Evolutionary conservation across 805 yeast species (phyloP), one percentile per base, ranked within the genome.

Genomic region (Diddensiella transvaalensis): DNA sequence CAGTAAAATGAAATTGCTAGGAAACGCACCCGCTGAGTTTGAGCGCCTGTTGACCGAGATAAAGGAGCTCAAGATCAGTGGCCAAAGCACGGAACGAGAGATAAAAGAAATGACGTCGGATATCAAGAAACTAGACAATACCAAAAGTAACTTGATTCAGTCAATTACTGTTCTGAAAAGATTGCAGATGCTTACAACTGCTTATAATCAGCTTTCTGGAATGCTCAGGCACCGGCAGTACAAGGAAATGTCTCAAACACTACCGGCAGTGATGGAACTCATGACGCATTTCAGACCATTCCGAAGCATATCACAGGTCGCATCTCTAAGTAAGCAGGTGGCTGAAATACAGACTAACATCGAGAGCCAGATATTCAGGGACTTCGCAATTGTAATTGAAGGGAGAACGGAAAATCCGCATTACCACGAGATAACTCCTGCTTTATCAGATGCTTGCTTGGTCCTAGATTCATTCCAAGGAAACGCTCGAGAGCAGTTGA

Each of bases 101-200:
- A 87, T 89, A 47, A 72, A 82, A 10, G 65, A 62, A 2, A 84
- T 88, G 78, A 91, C 97, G 0, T 73, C 78, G 3, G 84, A 83
- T 35, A 89, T 93, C 52, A 85, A 87, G 56, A 69, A 75, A 19
- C 72, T 93, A 50, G 98, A 93, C 65, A 79, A 78, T 44, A 82
- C 90, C 30, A 93, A 93, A 70, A 80, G 79, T 61, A 93, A 93
- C 64, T 70, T 93, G 42, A 90, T 88, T 1, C 73, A 80, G 22
- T 80, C 93, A 8, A 87, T 93, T 86, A 87, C 95, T 1, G 81
- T 89, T 32, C 72, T 91, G 56, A 87, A 91, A 59, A 76, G 96
- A 52, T 71, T 93, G 33, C 95, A 89, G 60, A 90, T 90, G 87
- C 72, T 93, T 42, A 75, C 86, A 4, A 81, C 79, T 18, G 90